Conservation (phyloP, 257 asterid genomes). For the Fraxinus americana region DNA sequence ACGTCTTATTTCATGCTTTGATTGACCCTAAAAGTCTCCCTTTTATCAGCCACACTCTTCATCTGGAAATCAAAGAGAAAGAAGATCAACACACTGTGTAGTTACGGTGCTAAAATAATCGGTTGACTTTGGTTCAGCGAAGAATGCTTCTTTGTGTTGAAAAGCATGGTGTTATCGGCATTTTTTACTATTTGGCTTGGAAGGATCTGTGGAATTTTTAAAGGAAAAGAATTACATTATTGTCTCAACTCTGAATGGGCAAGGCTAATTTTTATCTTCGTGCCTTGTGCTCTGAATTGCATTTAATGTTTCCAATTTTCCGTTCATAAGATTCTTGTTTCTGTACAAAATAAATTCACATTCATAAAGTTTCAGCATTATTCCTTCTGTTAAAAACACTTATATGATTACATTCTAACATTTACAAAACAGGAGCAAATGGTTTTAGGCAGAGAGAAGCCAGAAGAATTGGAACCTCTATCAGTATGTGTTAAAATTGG, state of each 20-base stretch:
- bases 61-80: background rate
- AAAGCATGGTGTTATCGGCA: background rate
- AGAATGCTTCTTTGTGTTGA: too few species aligned
- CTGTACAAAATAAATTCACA: background rate
- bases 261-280: background rate
- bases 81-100: background rate
- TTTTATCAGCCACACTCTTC: too few species aligned
- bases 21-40: background rate
- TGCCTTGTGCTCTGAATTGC: background rate
- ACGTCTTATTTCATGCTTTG: background rate
- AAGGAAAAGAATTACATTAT: background rate
- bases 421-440: background rate
- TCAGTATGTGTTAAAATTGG: conserved; percentile 2
- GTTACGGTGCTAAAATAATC: background rate
- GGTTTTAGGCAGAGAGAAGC: background rate
- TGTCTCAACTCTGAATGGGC: background rate
- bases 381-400: conserved; percentile 3
- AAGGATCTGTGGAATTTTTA: background rate
- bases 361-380: conserved; percentile 2
- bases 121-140: background rate
- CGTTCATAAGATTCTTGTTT: background rate
- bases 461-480: conserved; percentile 16
- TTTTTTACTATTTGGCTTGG: background rate
- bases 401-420: conserved; percentile 13
- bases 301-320: background rate